These are phyloP conservation scores for Gentiana straminea DNA, from an alignment of 257 asterid genomes.

Conservation along the genomic window DNA sequence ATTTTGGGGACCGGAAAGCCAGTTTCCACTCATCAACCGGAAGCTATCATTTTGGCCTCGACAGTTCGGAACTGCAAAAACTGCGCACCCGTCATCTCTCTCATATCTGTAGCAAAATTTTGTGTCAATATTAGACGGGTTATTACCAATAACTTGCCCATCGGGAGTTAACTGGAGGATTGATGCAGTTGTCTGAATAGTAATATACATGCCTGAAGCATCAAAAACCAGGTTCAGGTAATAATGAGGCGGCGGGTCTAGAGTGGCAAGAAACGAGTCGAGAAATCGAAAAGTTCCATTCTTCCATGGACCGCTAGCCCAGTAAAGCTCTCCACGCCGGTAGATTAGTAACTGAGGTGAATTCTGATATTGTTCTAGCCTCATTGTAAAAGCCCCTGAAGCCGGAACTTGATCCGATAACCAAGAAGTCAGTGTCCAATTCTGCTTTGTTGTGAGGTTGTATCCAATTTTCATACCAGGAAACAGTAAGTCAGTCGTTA, in stretches of 20 bases:
- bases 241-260: background rate
- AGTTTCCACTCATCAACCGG: slow-evolving; percentile 3
- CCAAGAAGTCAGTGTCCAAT: slow-evolving; percentile 39
- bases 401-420: slow-evolving; percentile 15
- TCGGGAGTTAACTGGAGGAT: slow-evolving; percentile 5
- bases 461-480: slow-evolving; percentile 43
- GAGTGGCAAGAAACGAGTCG: background rate
- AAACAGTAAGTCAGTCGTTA: slow-evolving; percentile 39
- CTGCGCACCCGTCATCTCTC: slow-evolving; percentile 12
- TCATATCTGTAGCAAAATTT: slow-evolving; percentile 17
- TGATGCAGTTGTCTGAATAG: slow-evolving; percentile 2
- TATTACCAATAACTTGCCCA: slow-evolving; percentile 7
- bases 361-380: slow-evolving; percentile 19
- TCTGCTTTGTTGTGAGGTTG: slow-evolving; percentile 21
- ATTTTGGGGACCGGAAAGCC: too few relatives aligned
- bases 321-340: slow-evolving; percentile 14
- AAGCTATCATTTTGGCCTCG: slow-evolving; percentile 9
- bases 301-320: slow-evolving; percentile 17
- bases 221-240: background rate
- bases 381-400: slow-evolving; percentile 31
- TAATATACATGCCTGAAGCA: slow-evolving; percentile 7
- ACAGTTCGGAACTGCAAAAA: slow-evolving; percentile 12
- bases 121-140: background rate
- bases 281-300: slow-evolving; percentile 4
- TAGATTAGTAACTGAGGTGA: slow-evolving; percentile 24